Base-by-base conservation (phyloP, 768 basidiomycete genomes). In the Agaricus bisporus region DNA sequence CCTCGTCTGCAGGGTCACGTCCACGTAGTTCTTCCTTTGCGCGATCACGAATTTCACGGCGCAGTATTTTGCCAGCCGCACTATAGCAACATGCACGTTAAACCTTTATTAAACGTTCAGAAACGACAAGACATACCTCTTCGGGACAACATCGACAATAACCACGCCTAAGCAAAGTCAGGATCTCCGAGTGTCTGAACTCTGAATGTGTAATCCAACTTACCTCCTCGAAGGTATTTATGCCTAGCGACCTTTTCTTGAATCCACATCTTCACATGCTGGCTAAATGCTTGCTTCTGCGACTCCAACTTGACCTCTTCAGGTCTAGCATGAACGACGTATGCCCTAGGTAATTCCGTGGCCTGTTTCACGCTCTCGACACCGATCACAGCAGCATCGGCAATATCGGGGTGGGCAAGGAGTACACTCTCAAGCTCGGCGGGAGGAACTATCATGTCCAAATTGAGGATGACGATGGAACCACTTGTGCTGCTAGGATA, bases 51-150 rank as follows among this genome's bases (percentile, higher is more conserved):
- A 95, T 71, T 58, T 91, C 80, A 22, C 88, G 79, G 42, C 91
- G 77, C 29, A 95, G 67, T 61, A 97, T 97, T 69, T 95, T 95
- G 2, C 93, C 93, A 49, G 90, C 80, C 29, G 91, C 83, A 59
- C 90, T 92, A 56, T 47, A 51, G 7, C 41, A 32, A 48, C 38
- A 39, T n/a, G 38, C 15, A 37, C 22, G 9, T 54, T 17, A 56
- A 42, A 2, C 38, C 18, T 38, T 25, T 38, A 35, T 11, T 44
- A 15, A 20, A 32, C 1, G 36, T 14, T 48, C 10, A 44, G n/a
- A 22, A 41, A 32, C 44, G 14, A 47, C 5, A n/a, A 2, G 7
- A 55, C 70, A 47, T 45, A 85, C 84, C 80, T 86, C 67, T 88
- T 90, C 0, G 89, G 88, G 49, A 90, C 73, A 11, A 68, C 67